phyloP scores from a whole-genome alignment of 805 yeast genomes.

The Cyberlindnera japonica region DNA sequence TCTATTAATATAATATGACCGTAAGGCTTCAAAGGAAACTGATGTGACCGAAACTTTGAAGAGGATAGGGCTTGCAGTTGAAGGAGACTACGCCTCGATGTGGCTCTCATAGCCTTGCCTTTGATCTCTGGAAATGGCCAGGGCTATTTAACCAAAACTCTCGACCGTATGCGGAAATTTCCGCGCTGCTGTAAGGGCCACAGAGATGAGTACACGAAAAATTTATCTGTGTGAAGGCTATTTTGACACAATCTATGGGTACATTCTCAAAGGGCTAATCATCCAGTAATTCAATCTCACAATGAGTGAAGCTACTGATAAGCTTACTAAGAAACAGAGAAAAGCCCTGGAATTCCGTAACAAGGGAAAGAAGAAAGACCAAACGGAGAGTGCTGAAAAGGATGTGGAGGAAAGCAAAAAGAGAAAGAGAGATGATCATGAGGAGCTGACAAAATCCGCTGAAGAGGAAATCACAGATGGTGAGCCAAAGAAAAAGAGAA shows the following conservation, averaged over 20 bases:
- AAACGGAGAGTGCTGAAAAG: conserved; percentile 22
- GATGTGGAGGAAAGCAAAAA: conserved; percentile 26
- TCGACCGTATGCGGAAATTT: background rate
- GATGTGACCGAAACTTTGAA: too few relatives aligned
- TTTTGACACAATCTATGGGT: conserved; percentile 2
- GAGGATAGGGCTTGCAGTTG: too few relatives aligned
- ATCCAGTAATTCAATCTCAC: background rate
- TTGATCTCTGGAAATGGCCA: background rate
- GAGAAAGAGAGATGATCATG: conserved; percentile 20
- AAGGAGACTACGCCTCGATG: too few relatives aligned
- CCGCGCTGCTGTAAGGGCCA: too few relatives aligned
- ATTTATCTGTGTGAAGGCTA: conserved; percentile 4
- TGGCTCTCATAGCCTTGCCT: too few relatives aligned
- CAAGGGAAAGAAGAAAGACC: conserved; percentile 25
- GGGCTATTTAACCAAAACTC: background rate
- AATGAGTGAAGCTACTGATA: conserved; percentile 29
- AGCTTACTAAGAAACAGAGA: conserved; percentile 61
- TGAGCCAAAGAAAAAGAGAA: conserved; percentile 53
- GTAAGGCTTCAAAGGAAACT: too few relatives aligned
- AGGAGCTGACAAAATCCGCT: conserved; percentile 20
- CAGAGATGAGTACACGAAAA: conserved; percentile 8
- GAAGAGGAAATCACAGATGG: conserved; percentile 28
- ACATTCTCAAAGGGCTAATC: too few relatives aligned
- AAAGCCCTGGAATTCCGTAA: conserved; percentile 59
- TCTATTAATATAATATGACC: too few relatives aligned